Conservation (phyloP, 2,329 filamentous ascomycete species). For the Exophiala calicioides region DNA sequence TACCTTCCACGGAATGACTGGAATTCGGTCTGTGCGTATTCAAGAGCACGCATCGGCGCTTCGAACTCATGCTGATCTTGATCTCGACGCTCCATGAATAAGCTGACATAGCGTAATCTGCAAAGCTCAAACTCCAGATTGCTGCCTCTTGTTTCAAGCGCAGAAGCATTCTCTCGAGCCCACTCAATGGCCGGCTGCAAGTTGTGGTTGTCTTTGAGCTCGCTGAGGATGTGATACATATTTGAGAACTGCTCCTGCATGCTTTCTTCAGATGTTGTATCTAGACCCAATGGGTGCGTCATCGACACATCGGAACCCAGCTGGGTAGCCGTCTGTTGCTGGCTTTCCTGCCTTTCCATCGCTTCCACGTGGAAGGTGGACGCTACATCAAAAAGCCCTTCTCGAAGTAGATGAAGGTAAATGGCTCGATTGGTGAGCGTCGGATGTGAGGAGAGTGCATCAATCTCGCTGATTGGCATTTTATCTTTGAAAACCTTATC, state of each 20-base stretch:
- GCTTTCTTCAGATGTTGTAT: constrained; percentile 42
- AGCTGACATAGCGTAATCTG: constrained; percentile 84
- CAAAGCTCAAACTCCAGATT: constrained; percentile 95
- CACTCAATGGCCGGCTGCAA: constrained; percentile 82
- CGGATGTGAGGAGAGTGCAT: constrained; percentile 74
- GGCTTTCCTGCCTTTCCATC: constrained; percentile 29
- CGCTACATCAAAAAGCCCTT: constrained; percentile 89
- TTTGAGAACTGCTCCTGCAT: constrained; percentile 73
- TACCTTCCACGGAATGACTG: constrained; percentile 73
- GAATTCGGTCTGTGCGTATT: constrained; percentile 76
- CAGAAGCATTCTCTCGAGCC: constrained; percentile 70
- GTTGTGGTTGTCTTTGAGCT: constrained; percentile 70
- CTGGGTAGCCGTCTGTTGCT: constrained; percentile 36
- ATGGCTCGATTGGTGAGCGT: constrained; percentile 87
- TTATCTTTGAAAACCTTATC: constrained; percentile 75
- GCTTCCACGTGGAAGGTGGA: constrained; percentile 77
- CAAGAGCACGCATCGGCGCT: constrained; percentile 64
- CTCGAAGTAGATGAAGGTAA: constrained; percentile 91
- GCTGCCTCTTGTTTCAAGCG: constrained; percentile 78
- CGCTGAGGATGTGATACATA: constrained; percentile 87
- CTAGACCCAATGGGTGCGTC: constrained; percentile 29
- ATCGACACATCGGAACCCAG: constrained; percentile 33
- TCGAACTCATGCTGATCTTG: constrained; percentile 39
- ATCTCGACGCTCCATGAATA: constrained; percentile 69
- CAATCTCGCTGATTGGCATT: constrained; percentile 74